Conservation (phyloP, 1,284 basidiomycete genomes). For the Stereum hirsutum region DNA sequence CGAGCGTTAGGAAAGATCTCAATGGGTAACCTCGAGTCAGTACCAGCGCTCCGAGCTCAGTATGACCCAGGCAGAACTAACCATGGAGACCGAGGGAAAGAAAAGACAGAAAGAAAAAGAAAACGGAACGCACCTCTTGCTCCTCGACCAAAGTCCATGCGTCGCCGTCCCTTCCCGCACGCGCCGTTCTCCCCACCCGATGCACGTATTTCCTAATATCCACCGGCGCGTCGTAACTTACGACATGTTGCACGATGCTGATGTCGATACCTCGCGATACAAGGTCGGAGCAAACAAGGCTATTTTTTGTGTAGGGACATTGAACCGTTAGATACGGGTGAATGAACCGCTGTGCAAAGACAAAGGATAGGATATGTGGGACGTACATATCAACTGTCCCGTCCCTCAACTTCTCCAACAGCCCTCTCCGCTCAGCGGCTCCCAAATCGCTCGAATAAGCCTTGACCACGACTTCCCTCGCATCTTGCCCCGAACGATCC, state of each 20-base stretch:
- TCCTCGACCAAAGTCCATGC: conserved; percentile 96
- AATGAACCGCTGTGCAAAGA: no score
- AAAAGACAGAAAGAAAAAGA: neutral
- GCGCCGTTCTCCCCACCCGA: conserved; percentile 89
- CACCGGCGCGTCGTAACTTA: conserved; percentile 93
- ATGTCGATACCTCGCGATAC: conserved; percentile 98
- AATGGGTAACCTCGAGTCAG: no score
- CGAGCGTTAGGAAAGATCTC: no score
- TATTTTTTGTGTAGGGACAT: no score
- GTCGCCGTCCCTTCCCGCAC: conserved; percentile 79
- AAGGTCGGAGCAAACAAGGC: conserved; percentile 90
- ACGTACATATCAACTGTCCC: conserved; percentile 80
- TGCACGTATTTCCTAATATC: conserved; percentile 98
- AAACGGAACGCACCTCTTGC: conserved; percentile 61
- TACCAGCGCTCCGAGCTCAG: no score
- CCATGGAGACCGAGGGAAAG: neutral
- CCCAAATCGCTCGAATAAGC: conserved; percentile 88
- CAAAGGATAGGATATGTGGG: no score
- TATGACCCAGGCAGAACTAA: no score
- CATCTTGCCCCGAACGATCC: conserved; percentile 22
- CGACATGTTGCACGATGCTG: conserved; percentile 82
- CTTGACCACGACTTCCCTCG: conserved; percentile 38
- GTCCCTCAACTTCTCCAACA: conserved; percentile 76
- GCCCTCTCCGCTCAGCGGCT: conserved; percentile 61
- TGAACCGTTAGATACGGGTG: no score